phyloP scores from a whole-genome alignment of 2,329 filamentous ascomycete species.

The Aspergillus transmontanensis region DNA sequence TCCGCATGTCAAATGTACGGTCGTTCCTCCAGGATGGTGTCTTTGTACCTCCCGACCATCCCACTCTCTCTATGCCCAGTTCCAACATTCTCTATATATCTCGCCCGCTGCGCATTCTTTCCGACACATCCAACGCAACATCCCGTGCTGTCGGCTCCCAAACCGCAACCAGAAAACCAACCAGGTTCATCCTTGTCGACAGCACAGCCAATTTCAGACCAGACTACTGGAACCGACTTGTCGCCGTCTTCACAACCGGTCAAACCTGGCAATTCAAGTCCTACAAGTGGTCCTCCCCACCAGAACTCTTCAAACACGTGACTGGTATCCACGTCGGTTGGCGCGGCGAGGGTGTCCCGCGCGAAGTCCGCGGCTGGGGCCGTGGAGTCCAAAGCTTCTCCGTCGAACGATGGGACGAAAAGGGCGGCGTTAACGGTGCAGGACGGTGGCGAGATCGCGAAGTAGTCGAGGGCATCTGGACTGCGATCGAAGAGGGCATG shows the following conservation, averaged over 20 bases:
- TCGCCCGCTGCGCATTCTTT: slow-evolving; percentile 67
- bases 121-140: slow-evolving; percentile 33
- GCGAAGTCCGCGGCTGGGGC: slow-evolving; percentile 80
- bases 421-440: slow-evolving; percentile 39
- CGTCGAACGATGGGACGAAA: slow-evolving; percentile 78
- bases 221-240: slow-evolving; percentile 94
- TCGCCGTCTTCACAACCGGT: slow-evolving; percentile 95
- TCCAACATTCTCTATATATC: slow-evolving; percentile 84
- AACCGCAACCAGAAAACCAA: slow-evolving; percentile 57
- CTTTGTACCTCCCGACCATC: slow-evolving; percentile 74
- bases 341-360: slow-evolving; percentile 78
- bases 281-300: slow-evolving; percentile 91
- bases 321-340: slow-evolving; percentile 89
- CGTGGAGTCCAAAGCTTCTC: slow-evolving; percentile 76
- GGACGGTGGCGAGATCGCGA: slow-evolving; percentile 82
- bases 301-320: slow-evolving; percentile 86
- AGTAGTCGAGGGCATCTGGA: slow-evolving; percentile 91
- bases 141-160: slow-evolving; percentile 58
- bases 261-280: slow-evolving; percentile 98
- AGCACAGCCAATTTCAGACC: slow-evolving; percentile 93
- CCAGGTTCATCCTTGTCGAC: slow-evolving; percentile 95
- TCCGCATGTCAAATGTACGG: slow-evolving; percentile 95
- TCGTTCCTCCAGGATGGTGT: slow-evolving; percentile 85
- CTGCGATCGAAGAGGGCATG: slow-evolving; percentile 85
- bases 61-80: slow-evolving; percentile 62